Conservation (phyloP, 2,329 filamentous ascomycete species). For the Calonectria pteridis region DNA sequence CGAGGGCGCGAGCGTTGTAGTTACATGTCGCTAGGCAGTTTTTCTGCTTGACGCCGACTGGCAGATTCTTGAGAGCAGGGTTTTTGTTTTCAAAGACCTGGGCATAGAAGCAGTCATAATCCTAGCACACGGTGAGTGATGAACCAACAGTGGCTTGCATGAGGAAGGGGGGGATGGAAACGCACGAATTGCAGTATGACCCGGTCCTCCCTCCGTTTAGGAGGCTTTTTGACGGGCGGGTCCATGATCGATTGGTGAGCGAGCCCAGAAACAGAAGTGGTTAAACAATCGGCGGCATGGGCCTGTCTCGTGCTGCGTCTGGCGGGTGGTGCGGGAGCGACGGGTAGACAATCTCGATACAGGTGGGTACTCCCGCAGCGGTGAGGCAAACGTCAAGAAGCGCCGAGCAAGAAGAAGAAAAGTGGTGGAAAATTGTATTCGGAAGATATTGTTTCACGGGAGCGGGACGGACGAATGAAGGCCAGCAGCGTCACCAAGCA, state of each 20-base stretch:
- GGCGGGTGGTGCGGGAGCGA: slow-evolving; percentile 18
- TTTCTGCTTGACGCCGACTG: slow-evolving; percentile 91
- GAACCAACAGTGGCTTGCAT: slow-evolving; percentile 19
- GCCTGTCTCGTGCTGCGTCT: slow-evolving; percentile 27
- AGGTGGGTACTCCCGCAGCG: neutral
- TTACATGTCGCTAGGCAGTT: slow-evolving; percentile 95
- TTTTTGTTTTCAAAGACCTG: slow-evolving; percentile 88
- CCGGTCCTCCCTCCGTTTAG: slow-evolving; percentile 70
- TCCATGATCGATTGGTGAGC: slow-evolving; percentile 45
- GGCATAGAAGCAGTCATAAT: slow-evolving; percentile 95
- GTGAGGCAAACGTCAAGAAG: neutral
- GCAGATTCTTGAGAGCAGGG: slow-evolving; percentile 77
- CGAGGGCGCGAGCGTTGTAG: slow-evolving; percentile 84
- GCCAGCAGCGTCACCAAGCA: neutral
- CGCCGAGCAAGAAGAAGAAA: neutral
- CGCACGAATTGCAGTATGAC: slow-evolving; percentile 86
- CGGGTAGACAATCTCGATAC: neutral
- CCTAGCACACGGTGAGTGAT: slow-evolving; percentile 55
- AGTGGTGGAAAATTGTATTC: slow-evolving; percentile 1
- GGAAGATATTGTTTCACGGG: neutral
- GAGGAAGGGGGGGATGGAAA: slow-evolving; percentile 24
- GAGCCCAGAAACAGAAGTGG: slow-evolving; percentile 6
- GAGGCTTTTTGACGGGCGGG: slow-evolving; percentile 46
- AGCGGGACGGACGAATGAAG: neutral
- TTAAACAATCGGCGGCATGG: slow-evolving; percentile 18